Conservation (phyloP, 2,329 filamentous ascomycete genomes). For the Lecanoromycetidae sp. region DNA sequence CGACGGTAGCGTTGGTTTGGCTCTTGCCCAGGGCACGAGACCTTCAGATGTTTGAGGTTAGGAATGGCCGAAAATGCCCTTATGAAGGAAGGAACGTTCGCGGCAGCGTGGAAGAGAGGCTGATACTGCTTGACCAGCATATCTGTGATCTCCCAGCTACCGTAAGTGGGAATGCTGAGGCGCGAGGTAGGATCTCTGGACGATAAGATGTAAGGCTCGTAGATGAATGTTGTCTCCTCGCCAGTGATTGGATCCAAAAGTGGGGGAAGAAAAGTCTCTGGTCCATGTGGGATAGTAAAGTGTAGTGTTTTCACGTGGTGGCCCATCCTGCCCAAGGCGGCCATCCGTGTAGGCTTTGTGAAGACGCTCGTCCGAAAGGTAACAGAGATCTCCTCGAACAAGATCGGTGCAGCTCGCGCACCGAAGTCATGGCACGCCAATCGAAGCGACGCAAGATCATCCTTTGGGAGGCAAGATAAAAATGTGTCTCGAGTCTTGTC, state of each 20-base stretch:
- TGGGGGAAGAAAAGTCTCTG: slow-evolving; percentile 74
- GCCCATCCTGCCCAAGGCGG: slow-evolving; percentile 65
- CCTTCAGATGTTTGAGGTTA: slow-evolving; percentile 60
- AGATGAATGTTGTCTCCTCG: slow-evolving; percentile 67
- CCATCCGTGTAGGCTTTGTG: slow-evolving; percentile 58
- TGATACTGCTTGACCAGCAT: slow-evolving; percentile 78
- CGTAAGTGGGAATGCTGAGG: slow-evolving; percentile 58
- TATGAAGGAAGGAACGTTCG: slow-evolving; percentile 75
- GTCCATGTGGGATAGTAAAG: slow-evolving; percentile 63
- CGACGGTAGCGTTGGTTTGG: slow-evolving; percentile 59
- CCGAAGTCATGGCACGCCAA: slow-evolving; percentile 28
- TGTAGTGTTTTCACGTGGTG: slow-evolving; percentile 65
- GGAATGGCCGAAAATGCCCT: slow-evolving; percentile 56
- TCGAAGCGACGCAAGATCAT: slow-evolving; percentile 27
- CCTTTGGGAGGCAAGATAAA: slow-evolving; percentile 23
- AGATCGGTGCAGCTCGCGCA: slow-evolving; percentile 23
- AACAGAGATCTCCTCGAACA: slow-evolving; percentile 36
- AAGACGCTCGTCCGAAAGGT: slow-evolving; percentile 54
- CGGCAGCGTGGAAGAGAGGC: slow-evolving; percentile 77
- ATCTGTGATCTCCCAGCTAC: slow-evolving; percentile 64
- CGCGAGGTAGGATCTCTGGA: slow-evolving; percentile 48
- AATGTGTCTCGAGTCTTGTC: slow-evolving; percentile 26
- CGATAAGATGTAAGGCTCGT: slow-evolving; percentile 56
- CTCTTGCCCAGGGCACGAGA: slow-evolving; percentile 64
- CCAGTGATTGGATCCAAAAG: slow-evolving; percentile 67